Evolutionary conservation across 106 monocot species (phyloP).

Genomic region (Platanthera guangdongensis): DNA sequence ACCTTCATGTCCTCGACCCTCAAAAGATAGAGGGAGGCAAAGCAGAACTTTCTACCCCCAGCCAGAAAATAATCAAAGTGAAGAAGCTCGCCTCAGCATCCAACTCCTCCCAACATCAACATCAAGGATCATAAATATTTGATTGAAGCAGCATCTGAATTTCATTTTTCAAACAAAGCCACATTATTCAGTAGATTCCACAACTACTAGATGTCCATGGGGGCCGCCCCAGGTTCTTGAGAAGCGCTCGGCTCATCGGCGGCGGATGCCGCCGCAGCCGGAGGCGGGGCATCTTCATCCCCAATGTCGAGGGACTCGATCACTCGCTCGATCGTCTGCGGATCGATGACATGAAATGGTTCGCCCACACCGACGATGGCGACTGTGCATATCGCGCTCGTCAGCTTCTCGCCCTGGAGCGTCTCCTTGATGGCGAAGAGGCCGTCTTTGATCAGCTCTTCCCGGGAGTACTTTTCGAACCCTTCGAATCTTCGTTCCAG

Average conservation of each 20-base stretch:
- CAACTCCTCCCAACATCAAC: background rate
- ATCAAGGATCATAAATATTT: background rate
- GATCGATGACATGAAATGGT: conserved; percentile 59
- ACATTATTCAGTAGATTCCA: background rate
- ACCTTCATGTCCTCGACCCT: background rate
- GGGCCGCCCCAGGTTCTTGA: conserved; percentile 32
- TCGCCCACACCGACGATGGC: conserved; percentile 75
- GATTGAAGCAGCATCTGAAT: background rate
- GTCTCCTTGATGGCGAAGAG: conserved; percentile 92
- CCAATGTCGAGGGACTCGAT: conserved; percentile 57
- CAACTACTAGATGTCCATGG: conserved; percentile 59
- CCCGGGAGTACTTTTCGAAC: conserved; percentile 46
- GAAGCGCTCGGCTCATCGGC: conserved; percentile 17
- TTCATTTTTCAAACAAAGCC: background rate
- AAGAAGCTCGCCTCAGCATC: background rate
- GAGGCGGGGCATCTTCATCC: conserved; percentile 34
- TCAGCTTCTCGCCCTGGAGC: conserved; percentile 84
- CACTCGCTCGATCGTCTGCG: conserved; percentile 50
- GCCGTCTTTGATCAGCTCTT: conserved; percentile 82
- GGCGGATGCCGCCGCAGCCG: conserved; percentile 4
- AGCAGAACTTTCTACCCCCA: background rate
- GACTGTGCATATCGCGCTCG: conserved; percentile 67
- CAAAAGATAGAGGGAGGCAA: background rate
- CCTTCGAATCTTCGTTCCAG: conserved; percentile 55
- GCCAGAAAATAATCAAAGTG: background rate